Percentiles rank a stretch among this genome's conserved stretches.
These are phyloP conservation scores for Aspergillus glaucus DNA, from an alignment of 2,329 filamentous ascomycete species.

Conservation along the genomic window DNA sequence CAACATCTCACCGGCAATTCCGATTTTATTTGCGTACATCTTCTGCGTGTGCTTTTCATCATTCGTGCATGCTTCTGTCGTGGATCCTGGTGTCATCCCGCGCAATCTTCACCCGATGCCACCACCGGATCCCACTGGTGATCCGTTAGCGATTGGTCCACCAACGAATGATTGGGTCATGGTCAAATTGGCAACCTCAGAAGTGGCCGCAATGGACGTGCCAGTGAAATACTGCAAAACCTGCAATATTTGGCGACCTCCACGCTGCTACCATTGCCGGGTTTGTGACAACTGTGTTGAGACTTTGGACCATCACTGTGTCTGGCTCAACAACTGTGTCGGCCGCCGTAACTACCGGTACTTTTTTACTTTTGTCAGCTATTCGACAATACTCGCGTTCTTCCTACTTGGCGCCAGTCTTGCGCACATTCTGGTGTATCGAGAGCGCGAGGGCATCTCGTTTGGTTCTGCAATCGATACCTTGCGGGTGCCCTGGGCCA, in stretches of 20 bases:
- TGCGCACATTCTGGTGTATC: conserved; percentile 73
- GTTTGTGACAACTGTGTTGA: conserved; percentile 97
- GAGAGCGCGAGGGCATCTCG: conserved; percentile 54
- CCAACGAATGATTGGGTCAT: conserved; percentile 90
- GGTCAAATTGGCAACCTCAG: conserved; percentile 70
- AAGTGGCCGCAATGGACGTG: conserved; percentile 87
- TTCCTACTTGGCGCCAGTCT: conserved; percentile 72
- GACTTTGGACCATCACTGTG: conserved; percentile 95
- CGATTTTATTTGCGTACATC: conserved; percentile 84
- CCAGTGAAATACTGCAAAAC: conserved; percentile 97
- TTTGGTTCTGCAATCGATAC: conserved; percentile 64
- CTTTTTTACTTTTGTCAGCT: conserved; percentile 86
- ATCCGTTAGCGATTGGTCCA: conserved; percentile 74
- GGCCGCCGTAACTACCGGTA: conserved; percentile 96
- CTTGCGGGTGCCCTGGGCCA: conserved; percentile 76
- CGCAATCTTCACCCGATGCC: conserved; percentile 87
- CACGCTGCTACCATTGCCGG: conserved; percentile 91
- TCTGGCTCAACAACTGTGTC: conserved; percentile 98
- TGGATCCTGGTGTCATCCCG: conserved; percentile 89
- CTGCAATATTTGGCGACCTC: conserved; percentile 94
- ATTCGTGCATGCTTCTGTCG: conserved; percentile 84
- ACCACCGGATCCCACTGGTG: conserved; percentile 65
- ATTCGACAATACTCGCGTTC: conserved; percentile 67
- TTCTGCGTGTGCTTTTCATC: conserved; percentile 87
- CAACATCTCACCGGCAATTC: conserved; percentile 79